These are phyloP conservation scores for Globisporangium splendens DNA, from an alignment of 352 stramenopile genomes.

Conservation along the genomic window DNA sequence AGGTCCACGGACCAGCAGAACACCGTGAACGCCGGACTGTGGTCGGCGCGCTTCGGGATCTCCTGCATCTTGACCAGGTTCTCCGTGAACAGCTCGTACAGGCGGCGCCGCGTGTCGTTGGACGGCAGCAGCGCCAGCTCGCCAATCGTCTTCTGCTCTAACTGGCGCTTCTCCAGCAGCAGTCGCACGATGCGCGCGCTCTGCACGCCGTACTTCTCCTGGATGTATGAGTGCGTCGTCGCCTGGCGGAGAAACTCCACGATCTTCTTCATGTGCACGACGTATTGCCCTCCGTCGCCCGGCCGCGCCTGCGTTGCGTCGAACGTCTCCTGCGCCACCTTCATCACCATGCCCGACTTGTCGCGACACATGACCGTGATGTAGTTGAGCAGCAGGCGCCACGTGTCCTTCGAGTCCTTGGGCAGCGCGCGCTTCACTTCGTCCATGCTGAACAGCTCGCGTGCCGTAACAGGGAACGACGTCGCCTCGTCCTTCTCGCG, in stretches of 20 bases:
- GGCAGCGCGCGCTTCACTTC: slow-evolving; percentile 71
- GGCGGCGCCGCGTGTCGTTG: slow-evolving; percentile 71
- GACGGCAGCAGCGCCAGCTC: slow-evolving; percentile 80
- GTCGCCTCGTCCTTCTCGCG: slow-evolving; percentile 78
- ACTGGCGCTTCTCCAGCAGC: slow-evolving; percentile 82
- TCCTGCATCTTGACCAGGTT: slow-evolving; percentile 81
- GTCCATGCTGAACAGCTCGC: slow-evolving; percentile 68
- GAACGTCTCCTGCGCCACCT: slow-evolving; percentile 67
- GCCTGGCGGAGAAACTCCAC: slow-evolving; percentile 71
- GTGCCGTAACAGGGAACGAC: slow-evolving; percentile 70
- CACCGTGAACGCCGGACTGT: slow-evolving; percentile 87
- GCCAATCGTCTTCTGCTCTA: slow-evolving; percentile 85
- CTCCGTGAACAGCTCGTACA: slow-evolving; percentile 81
- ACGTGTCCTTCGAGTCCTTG: slow-evolving; percentile 76
- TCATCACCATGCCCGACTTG: slow-evolving; percentile 87
- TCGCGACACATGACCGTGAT: slow-evolving; percentile 88
- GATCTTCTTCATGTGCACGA: slow-evolving; percentile 90
- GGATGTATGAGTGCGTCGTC: slow-evolving; percentile 76
- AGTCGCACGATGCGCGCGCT: slow-evolving; percentile 84
- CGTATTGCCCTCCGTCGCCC: slow-evolving; percentile 82
- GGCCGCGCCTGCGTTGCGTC: slow-evolving; percentile 52
- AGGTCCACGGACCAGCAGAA: slow-evolving; percentile 86
- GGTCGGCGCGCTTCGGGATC: slow-evolving; percentile 83
- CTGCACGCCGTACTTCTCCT: slow-evolving; percentile 75
- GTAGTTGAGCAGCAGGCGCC: slow-evolving; percentile 84